Evolutionary conservation across 2,329 filamentous ascomycete genomes (phyloP).

Genomic region (Coniochaeta ligniaria): DNA sequence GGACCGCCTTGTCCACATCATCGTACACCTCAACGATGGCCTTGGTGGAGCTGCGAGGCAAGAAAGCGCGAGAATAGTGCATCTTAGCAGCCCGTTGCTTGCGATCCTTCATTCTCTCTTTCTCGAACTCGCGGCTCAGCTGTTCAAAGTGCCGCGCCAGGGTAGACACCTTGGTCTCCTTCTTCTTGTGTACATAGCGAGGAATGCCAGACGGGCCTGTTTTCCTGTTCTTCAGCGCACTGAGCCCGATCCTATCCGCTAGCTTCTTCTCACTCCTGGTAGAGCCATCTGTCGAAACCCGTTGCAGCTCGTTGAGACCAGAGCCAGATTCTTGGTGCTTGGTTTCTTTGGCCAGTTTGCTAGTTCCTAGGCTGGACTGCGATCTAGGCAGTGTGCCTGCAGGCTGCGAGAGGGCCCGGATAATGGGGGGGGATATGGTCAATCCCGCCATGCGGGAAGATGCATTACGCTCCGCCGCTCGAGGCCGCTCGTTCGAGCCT

Average conservation of each 20-base stretch:
- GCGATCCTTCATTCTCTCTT: slow-evolving; percentile 81
- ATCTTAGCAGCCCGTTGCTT: slow-evolving; percentile 73
- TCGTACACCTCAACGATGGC: slow-evolving; percentile 95
- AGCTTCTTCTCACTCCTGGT: slow-evolving; percentile 65
- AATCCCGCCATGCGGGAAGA: slow-evolving; percentile 36
- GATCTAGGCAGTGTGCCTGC: slow-evolving; percentile 36
- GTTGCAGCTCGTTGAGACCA: slow-evolving; percentile 22
- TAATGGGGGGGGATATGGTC: slow-evolving; percentile 43
- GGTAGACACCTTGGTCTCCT: slow-evolving; percentile 76
- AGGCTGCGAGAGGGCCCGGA: slow-evolving; percentile 47
- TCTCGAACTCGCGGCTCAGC: slow-evolving; percentile 91
- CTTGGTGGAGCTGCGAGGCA: slow-evolving; percentile 83
- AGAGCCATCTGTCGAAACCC: slow-evolving; percentile 28
- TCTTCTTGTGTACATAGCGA: slow-evolving; percentile 71
- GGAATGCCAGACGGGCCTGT: slow-evolving; percentile 72
- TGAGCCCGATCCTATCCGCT: slow-evolving; percentile 62
- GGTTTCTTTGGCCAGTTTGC: slow-evolving; percentile 31
- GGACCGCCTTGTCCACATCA: slow-evolving; percentile 87
- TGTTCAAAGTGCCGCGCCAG: slow-evolving; percentile 95
- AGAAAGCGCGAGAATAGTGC: slow-evolving; percentile 66
- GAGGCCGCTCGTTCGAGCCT: slow-evolving; percentile 6
- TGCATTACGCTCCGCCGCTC: slow-evolving; percentile 4
- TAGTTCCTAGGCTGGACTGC: slow-evolving; percentile 28
- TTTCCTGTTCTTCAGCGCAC: slow-evolving; percentile 56
- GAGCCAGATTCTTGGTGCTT: slow-evolving; percentile 19